phyloP scores from a whole-genome alignment of 2,329 filamentous ascomycete species.

The Calonectria honghensis region DNA sequence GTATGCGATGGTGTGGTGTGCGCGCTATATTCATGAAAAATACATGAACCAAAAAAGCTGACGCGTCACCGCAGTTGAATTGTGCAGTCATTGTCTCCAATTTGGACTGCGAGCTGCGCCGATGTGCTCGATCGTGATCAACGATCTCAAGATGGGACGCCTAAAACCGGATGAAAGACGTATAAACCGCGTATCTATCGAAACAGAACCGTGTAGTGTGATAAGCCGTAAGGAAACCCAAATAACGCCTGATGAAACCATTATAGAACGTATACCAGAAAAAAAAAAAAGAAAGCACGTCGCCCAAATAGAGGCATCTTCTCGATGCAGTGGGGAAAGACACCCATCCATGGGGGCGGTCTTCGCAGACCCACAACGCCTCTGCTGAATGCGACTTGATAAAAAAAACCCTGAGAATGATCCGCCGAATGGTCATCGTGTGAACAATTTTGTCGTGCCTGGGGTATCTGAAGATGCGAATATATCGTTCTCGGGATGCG shows the following conservation, averaged over 20 bases:
- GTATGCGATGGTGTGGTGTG: neutral
- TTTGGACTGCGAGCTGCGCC: conserved; percentile 21
- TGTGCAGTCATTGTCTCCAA: conserved; percentile 24
- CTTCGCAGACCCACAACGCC: conserved; percentile 28
- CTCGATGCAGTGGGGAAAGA: conserved; percentile 23
- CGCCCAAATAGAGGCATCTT: conserved; percentile 30
- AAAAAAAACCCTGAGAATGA: conserved; percentile 54
- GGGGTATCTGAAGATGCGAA: conserved; percentile 63
- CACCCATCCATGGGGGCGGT: neutral
- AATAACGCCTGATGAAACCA: conserved; percentile 58
- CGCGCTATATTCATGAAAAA: neutral
- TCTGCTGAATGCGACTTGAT: conserved; percentile 44
- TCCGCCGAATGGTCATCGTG: conserved; percentile 55
- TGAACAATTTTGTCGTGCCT: conserved; percentile 61
- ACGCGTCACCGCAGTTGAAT: neutral
- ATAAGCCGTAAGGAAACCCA: conserved; percentile 45
- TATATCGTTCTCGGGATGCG: conserved; percentile 59
- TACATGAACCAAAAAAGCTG: neutral
- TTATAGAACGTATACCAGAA: conserved; percentile 59
- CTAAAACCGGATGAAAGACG: conserved; percentile 41
- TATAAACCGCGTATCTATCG: conserved; percentile 53
- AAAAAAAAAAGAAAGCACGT: conserved; percentile 44
- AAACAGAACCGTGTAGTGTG: conserved; percentile 52
- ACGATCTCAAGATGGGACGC: conserved; percentile 23
- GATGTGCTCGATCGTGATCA: conserved; percentile 7